phyloP scores from a whole-genome alignment of 192 early-diverging fungal genomes.

The Podila epigama region DNA sequence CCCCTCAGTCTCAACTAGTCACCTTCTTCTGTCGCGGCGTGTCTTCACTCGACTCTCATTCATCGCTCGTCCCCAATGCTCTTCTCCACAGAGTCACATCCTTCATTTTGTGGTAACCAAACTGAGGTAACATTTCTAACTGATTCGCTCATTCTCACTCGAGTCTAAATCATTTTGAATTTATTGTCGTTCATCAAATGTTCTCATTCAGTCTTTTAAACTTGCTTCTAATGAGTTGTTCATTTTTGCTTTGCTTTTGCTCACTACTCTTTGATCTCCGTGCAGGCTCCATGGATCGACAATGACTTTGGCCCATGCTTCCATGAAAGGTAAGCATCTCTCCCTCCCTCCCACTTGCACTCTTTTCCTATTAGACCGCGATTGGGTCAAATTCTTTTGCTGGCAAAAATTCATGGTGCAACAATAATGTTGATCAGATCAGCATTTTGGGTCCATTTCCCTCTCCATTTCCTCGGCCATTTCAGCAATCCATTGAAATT shows the following conservation, averaged over 20 bases:
- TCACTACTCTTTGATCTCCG: not conserved
- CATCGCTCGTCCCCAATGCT: slow-evolving; percentile 11
- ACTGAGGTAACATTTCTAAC: slow-evolving; percentile 20
- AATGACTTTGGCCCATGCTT: slow-evolving; percentile 49
- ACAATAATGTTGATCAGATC: no score
- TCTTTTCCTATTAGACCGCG: not conserved
- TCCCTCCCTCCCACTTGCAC: not conserved
- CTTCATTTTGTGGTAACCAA: slow-evolving; percentile 30
- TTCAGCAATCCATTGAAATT: no score
- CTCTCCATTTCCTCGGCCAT: no score
- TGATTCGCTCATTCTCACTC: not conserved
- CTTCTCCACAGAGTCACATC: slow-evolving; percentile 11
- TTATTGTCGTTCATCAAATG: not conserved
- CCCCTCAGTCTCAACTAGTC: not conserved
- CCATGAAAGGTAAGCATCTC: slow-evolving; percentile 27
- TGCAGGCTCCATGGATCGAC: slow-evolving; percentile 31
- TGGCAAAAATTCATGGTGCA: no score
- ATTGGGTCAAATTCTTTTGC: not conserved
- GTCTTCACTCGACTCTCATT: slow-evolving; percentile 17
- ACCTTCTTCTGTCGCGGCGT: no score
- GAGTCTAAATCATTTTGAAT: not conserved
- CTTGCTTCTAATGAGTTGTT: not conserved
- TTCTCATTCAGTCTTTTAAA: not conserved
- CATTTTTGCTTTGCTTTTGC: not conserved
- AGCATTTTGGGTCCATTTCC: no score